Percentiles rank a stretch among this genome's conserved stretches.
Evolutionary conservation across 768 basidiomycete species (phyloP).

Genomic region (Exsudoporus frostii): DNA sequence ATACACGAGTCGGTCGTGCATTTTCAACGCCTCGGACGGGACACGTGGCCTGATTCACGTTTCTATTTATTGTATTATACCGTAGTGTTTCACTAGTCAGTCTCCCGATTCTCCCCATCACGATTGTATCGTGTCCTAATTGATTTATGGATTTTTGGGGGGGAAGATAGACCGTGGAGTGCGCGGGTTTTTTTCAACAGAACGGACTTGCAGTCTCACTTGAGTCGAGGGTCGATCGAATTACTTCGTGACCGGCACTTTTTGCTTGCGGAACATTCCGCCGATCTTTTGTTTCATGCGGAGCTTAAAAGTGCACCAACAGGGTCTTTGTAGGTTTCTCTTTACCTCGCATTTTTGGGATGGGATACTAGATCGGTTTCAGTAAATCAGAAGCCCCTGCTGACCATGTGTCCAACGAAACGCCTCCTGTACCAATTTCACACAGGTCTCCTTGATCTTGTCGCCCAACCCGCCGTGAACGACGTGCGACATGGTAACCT

Average conservation of each 20-base stretch:
- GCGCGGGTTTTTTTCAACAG: background rate
- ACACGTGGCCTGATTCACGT: conserved; percentile 2
- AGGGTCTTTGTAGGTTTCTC: too few species aligned
- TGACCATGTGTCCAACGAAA: conserved; percentile 72
- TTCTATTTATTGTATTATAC: conserved; percentile 25
- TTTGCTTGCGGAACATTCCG: too few species aligned
- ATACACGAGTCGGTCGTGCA: background rate
- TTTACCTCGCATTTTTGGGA: too few species aligned
- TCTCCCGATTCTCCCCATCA: background rate
- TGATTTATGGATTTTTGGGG: background rate
- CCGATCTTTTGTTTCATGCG: too few species aligned
- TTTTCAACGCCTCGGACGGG: conserved; percentile 6
- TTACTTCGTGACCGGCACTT: too few species aligned
- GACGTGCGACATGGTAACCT: conserved; percentile 62
- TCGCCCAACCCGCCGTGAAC: conserved; percentile 73
- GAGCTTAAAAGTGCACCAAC: too few species aligned
- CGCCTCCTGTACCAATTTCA: conserved; percentile 74
- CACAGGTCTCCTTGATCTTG: conserved; percentile 65
- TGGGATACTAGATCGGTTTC: background rate
- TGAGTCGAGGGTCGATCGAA: background rate
- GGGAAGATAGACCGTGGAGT: background rate
- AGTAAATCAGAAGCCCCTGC: too few species aligned
- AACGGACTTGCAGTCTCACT: background rate
- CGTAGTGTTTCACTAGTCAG: conserved; percentile 15
- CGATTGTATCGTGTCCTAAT: conserved; percentile 9